Conservation (phyloP, 2,329 filamentous ascomycete genomes). For the Coniella vitis region DNA sequence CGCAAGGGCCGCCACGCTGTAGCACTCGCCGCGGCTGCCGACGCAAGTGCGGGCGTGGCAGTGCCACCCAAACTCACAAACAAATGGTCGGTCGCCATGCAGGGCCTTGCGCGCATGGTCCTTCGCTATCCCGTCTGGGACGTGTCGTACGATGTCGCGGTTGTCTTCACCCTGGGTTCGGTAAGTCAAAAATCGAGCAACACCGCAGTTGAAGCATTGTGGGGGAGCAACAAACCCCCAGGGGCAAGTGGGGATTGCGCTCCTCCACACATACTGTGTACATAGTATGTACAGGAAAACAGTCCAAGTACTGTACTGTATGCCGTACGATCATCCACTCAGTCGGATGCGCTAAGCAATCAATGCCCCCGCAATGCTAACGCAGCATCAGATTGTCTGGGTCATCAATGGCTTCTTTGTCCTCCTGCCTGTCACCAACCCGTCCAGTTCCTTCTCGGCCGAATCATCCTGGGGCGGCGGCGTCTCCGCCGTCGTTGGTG, state of each 20-base stretch:
- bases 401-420: constrained; percentile 57
- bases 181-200: too few relatives aligned
- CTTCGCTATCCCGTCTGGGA: constrained; percentile 34
- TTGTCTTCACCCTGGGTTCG: constrained; percentile 31
- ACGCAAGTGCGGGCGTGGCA: not conserved
- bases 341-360: too few relatives aligned
- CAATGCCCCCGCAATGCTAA: too few relatives aligned
- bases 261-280: too few relatives aligned
- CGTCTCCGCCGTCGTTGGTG: constrained; percentile 59
- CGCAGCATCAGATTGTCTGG: constrained; percentile 34
- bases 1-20: constrained; percentile 35
- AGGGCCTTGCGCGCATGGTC: constrained; percentile 30
- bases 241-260: too few relatives aligned
- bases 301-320: not conserved
- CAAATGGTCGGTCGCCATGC: constrained; percentile 20
- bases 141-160: constrained; percentile 34
- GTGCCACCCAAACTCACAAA: constrained; percentile 19
- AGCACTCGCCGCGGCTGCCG: constrained; percentile 17
- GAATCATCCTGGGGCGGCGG: constrained; percentile 51
- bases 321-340: too few relatives aligned
- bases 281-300: not conserved
- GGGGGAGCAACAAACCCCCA: too few relatives aligned
- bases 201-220: too few relatives aligned
- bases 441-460: constrained; percentile 44
- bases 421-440: constrained; percentile 51